Conservation (phyloP, 257 asterid species). For the Solanum sparsipilum region DNA sequence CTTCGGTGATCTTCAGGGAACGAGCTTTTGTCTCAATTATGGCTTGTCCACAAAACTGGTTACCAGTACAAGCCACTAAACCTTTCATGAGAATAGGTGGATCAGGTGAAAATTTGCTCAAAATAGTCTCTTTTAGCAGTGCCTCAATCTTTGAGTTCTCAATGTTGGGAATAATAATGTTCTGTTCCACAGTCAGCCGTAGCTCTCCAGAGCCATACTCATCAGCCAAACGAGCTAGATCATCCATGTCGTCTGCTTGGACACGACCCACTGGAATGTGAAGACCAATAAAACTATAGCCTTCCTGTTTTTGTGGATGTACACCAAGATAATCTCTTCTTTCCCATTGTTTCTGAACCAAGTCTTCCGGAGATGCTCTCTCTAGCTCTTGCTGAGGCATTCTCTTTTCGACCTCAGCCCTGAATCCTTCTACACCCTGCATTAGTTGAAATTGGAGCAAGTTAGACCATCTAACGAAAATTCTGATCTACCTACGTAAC, state of each 20-base stretch:
- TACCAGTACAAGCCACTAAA: slow-evolving; percentile 93
- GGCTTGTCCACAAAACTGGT: slow-evolving; percentile 94
- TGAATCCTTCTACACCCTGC: slow-evolving; percentile 89
- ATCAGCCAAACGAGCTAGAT: slow-evolving; percentile 75
- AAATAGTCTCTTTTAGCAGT: slow-evolving; percentile 53
- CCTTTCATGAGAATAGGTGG: slow-evolving; percentile 85
- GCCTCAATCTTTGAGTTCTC: slow-evolving; percentile 50
- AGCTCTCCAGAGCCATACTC: slow-evolving; percentile 81
- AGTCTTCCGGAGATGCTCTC: slow-evolving; percentile 68
- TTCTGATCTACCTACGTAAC: no score
- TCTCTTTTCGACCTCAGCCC: slow-evolving; percentile 73
- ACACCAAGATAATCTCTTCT: slow-evolving; percentile 79
- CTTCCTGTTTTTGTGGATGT: slow-evolving; percentile 80
- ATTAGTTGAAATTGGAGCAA: not conserved
- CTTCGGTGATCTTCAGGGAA: slow-evolving; percentile 70
- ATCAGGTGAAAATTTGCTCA: slow-evolving; percentile 43
- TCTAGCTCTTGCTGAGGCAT: slow-evolving; percentile 57
- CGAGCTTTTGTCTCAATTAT: slow-evolving; percentile 87
- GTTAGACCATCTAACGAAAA: not conserved
- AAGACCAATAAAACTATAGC: slow-evolving; percentile 67
- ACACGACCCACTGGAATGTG: slow-evolving; percentile 92
- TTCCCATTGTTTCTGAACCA: slow-evolving; percentile 58
- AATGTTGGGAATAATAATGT: slow-evolving; percentile 72
- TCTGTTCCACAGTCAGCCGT: slow-evolving; percentile 86
- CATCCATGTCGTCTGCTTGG: slow-evolving; percentile 87